phyloP scores from a whole-genome alignment of 805 yeast species.

The Candida golubevii region DNA sequence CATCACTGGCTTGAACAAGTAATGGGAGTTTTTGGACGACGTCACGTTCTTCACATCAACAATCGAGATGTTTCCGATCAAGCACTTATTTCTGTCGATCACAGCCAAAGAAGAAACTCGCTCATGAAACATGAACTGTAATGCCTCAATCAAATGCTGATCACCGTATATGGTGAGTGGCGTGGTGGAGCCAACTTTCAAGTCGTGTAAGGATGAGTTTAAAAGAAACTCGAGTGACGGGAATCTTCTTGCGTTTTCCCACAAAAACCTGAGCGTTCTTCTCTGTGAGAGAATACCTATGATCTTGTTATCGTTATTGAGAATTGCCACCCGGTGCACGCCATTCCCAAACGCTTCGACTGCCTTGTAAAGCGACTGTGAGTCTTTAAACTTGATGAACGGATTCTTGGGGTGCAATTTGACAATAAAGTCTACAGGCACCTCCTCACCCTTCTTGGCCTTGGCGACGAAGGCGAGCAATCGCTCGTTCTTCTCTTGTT shows the following conservation, averaged over 20 bases:
- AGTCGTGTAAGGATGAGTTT: slow-evolving; percentile 61
- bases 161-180: slow-evolving; percentile 86
- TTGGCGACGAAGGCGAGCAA: slow-evolving; percentile 43
- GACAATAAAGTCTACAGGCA: slow-evolving; percentile 86
- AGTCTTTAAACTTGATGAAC: slow-evolving; percentile 69
- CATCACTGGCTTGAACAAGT: slow-evolving; percentile 76
- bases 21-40: slow-evolving; percentile 78
- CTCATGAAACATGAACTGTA: slow-evolving; percentile 76
- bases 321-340: slow-evolving; percentile 88
- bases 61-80: slow-evolving; percentile 89
- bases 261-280: slow-evolving; percentile 73
- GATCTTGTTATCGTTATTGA: slow-evolving; percentile 42
- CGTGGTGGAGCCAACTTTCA: slow-evolving; percentile 65
- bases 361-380: slow-evolving; percentile 64
- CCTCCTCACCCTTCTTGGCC: slow-evolving; percentile 85
- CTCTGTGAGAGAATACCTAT: slow-evolving; percentile 90
- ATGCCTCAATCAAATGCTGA: slow-evolving; percentile 80
- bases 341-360: slow-evolving; percentile 91
- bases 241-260: slow-evolving; percentile 91
- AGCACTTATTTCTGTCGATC: slow-evolving; percentile 68
- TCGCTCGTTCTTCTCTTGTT: slow-evolving; percentile 31
- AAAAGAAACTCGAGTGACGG: slow-evolving; percentile 74
- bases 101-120: slow-evolving; percentile 91
- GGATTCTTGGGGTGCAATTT: slow-evolving; percentile 85
- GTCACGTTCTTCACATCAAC: slow-evolving; percentile 91